Conservation (phyloP, 495 filamentous ascomycete genomes). For the Amorphotheca resinae region DNA sequence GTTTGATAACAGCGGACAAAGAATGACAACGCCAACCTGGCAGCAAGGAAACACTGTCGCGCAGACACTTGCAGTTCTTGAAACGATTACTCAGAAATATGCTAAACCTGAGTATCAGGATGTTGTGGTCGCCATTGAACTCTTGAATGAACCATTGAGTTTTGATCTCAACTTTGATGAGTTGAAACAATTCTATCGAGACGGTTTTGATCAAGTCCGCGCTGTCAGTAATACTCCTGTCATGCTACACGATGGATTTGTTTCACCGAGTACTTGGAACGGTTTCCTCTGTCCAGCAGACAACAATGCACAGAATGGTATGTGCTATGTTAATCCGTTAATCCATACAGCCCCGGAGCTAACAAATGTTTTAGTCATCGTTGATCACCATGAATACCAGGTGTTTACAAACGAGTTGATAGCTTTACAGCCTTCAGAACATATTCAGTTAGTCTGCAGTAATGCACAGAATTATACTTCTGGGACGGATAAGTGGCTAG, state of each 20-base stretch:
- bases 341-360: neutral
- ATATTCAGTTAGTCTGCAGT: slow-evolving; percentile 44
- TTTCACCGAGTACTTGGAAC: slow-evolving; percentile 49
- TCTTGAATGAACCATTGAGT: slow-evolving; percentile 58
- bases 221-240: slow-evolving; percentile 38
- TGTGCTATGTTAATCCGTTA: neutral
- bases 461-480: slow-evolving; percentile 49
- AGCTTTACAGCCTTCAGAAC: slow-evolving; percentile 29
- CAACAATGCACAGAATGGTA: slow-evolving; percentile 15
- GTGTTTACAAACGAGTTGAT: slow-evolving; percentile 51
- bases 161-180: slow-evolving; percentile 34
- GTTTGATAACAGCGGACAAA: slow-evolving; percentile 63
- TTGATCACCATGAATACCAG: slow-evolving; percentile 59
- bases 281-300: slow-evolving; percentile 43
- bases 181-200: slow-evolving; percentile 50
- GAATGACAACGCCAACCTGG: slow-evolving; percentile 47
- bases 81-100: slow-evolving; percentile 47
- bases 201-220: slow-evolving; percentile 43
- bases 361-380: slow-evolving; percentile 31
- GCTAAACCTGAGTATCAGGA: slow-evolving; percentile 37
- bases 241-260: slow-evolving; percentile 56
- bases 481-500: slow-evolving; percentile 52
- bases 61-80: slow-evolving; percentile 46
- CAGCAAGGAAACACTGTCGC: slow-evolving; percentile 42
- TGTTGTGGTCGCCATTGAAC: slow-evolving; percentile 56